A percentile compares a stretch with the other conserved stretches of the same genome.
These are phyloP conservation scores for Xylaria castorea DNA, from an alignment of 495 filamentous ascomycete species.

Conservation along the genomic window DNA sequence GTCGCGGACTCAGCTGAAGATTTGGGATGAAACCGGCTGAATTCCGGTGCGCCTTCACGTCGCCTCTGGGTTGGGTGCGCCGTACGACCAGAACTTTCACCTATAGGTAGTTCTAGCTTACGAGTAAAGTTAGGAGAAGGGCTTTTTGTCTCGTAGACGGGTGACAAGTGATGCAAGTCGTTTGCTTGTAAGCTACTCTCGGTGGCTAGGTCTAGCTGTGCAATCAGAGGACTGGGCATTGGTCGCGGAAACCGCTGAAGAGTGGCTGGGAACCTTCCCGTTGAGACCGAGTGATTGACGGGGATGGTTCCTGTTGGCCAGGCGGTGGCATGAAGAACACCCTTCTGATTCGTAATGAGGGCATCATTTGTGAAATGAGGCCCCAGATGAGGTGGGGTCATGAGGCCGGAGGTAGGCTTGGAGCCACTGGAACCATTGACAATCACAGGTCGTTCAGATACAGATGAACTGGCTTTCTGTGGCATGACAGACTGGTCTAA, in stretches of 20 bases:
- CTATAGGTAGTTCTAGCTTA: constrained; percentile 44
- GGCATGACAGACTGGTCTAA: constrained; percentile 27
- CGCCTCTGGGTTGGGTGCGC: constrained; percentile 33
- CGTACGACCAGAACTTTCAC: constrained; percentile 32
- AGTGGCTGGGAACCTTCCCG: constrained; percentile 25
- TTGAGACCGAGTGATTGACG: background rate
- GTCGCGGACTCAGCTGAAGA: constrained; percentile 26
- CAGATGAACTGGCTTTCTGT: constrained; percentile 37
- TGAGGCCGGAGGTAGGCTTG: constrained; percentile 26
- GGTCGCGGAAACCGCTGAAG: constrained; percentile 45
- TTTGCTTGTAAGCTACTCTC: constrained; percentile 37
- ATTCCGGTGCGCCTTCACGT: constrained; percentile 41
- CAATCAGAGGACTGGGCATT: constrained; percentile 48
- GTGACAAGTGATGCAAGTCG: constrained; percentile 58
- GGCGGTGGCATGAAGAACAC: constrained; percentile 23
- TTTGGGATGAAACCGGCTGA: constrained; percentile 41
- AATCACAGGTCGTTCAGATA: constrained; percentile 52
- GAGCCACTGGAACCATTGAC: constrained; percentile 61
- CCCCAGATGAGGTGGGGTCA: constrained; percentile 20
- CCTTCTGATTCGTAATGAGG: constrained; percentile 21
- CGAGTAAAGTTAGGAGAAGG: constrained; percentile 55
- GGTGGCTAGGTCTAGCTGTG: constrained; percentile 55
- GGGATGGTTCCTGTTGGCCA: constrained; percentile 22
- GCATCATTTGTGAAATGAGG: constrained; percentile 34
- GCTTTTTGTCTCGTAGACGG: constrained; percentile 61